These are phyloP conservation scores for Artemisia tridentata DNA, from an alignment of 129 eudicot genomes.

Conservation along the genomic window DNA sequence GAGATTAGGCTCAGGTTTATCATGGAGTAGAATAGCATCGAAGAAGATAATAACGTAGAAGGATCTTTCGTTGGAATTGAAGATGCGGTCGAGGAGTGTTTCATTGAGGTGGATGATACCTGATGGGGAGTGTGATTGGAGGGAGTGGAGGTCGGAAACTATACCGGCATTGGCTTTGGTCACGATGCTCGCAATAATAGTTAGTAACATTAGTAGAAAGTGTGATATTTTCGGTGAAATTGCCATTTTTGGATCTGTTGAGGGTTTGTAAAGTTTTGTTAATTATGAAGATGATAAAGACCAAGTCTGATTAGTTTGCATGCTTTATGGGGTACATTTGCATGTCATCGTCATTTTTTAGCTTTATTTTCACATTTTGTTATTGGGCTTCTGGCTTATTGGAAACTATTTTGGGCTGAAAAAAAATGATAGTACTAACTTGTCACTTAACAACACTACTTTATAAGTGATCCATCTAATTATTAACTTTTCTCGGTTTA, in stretches of 20 bases:
- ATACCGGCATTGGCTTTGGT: constrained; percentile 11
- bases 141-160: constrained; percentile 48
- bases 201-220: constrained; percentile 15
- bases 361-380: no score
- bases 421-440: no score
- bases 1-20: constrained; percentile 60
- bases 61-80: constrained; percentile 44
- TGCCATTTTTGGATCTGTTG: constrained; percentile 44
- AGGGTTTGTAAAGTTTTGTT: constrained; percentile 10
- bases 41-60: constrained; percentile 76
- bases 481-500: no score
- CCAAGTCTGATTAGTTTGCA: constrained; percentile 16
- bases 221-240: constrained; percentile 17
- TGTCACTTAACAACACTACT: no score
- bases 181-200: constrained; percentile 20
- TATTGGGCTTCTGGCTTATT: no score
- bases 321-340: constrained; percentile 19
- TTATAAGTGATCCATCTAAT: no score
- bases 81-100: constrained; percentile 54
- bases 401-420: no score
- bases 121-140: constrained; percentile 53
- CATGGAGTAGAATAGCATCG: constrained; percentile 66
- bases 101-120: constrained; percentile 71
- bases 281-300: constrained; percentile 1
- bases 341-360: background rate